Evolutionary conservation across 805 yeast genomes (phyloP).

Genomic region (Lipomyces oligophaga): DNA sequence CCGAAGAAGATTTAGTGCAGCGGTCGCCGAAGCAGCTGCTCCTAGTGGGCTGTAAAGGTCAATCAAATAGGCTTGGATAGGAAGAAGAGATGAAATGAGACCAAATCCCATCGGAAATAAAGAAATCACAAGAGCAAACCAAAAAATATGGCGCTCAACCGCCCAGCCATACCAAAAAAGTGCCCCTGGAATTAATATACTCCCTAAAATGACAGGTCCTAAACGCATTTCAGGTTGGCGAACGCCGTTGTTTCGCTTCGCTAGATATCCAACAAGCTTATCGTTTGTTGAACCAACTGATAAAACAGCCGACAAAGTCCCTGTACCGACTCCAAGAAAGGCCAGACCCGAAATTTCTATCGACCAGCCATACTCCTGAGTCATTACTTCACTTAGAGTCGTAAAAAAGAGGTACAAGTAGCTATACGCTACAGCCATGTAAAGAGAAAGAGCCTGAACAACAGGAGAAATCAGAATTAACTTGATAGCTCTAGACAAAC

Average conservation of each 20-base stretch:
- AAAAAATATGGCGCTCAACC: constrained; percentile 14
- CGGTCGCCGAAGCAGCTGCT: constrained; percentile 27
- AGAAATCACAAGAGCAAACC: constrained; percentile 22
- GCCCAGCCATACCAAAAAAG: constrained; percentile 42
- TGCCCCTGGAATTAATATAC: constrained; percentile 45
- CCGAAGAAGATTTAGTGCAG: constrained; percentile 23
- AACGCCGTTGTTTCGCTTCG: constrained; percentile 33
- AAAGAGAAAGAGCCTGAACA: constrained; percentile 15
- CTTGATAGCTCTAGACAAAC: constrained; percentile 41
- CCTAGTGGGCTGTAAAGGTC: constrained; percentile 26
- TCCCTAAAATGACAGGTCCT: constrained; percentile 51
- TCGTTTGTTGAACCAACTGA: constrained; percentile 40
- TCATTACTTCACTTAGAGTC: constrained; percentile 55
- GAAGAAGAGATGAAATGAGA: constrained; percentile 20
- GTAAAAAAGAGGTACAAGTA: constrained; percentile 48
- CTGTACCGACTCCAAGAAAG: constrained; percentile 57
- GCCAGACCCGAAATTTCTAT: constrained; percentile 56
- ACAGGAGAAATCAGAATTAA: constrained; percentile 23
- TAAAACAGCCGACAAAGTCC: constrained; percentile 45
- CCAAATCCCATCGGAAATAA: constrained; percentile 23
- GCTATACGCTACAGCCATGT: constrained; percentile 32
- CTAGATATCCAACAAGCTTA: constrained; percentile 15
- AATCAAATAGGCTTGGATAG: constrained; percentile 26
- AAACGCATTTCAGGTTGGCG: constrained; percentile 48
- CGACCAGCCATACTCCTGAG: constrained; percentile 49